Evolutionary conservation across 75 land plant genomes (phyloP), one percentile per base, ranked within the genome.

Genomic region (Larix kaempferi): DNA sequence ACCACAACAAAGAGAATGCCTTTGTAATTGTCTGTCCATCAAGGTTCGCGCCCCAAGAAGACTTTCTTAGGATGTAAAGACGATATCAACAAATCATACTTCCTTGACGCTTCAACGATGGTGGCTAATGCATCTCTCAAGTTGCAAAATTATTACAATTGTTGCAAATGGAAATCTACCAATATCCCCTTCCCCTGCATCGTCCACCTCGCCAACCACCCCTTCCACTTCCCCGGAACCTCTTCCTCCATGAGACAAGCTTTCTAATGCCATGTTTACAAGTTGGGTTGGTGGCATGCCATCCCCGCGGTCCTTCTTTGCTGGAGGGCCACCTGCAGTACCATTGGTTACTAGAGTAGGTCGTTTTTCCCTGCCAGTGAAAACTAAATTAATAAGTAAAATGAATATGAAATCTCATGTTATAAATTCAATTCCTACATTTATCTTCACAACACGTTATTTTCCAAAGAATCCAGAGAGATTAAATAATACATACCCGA

Each of bases 241-340:
- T 74, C 87, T 66, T 12, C 95, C 88, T 69, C 96, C 92, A 67
- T 86, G 82, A 37, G 92, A 81, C 19, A 94, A 35, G 49, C 92
- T 91, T 82, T 91, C 97, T 19, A 95, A 74, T 23, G 94, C 97
- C 44, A 88, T 78, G 74, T 91, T 91, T 33, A 86, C 90, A 55
- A 89, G 86, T 77, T 92, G 92, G n/a, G 75, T 82, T 76, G 82
- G 89, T 54, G 78, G 74, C 14, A 57, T 81, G 56, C 88, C 93
- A 77, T 84, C 83, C 55, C 83, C 91, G 58, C 98, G 90, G 6
- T 85, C 92, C 80, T 78, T 91, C 73, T 93, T 93, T 1, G 85
- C 52, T 37, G 64, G 56, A 52, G 82, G 77, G 41, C 78, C 82
- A 56, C 21, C 75, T 6, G 21, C 33, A 6, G 83, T 54, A 75